These are phyloP conservation scores for Vitis hybrid DNA, from an alignment of 177 flowering plant genomes.

Conservation along the genomic window DNA sequence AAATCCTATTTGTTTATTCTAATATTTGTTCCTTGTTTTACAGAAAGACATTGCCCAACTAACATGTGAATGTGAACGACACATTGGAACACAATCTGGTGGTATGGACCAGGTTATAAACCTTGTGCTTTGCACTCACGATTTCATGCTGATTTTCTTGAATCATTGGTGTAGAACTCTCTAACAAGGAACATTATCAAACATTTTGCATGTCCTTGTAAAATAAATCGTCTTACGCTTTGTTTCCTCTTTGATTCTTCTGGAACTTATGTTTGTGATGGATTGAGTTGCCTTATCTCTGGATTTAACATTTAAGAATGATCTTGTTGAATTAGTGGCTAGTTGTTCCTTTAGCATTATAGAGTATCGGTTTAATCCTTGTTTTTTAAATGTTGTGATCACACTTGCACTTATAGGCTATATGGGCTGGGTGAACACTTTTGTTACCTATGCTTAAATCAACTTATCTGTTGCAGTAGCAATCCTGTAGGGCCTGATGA, in stretches of 20 bases:
- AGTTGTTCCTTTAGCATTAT: background rate
- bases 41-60: slow-evolving; percentile 98
- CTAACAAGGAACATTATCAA: background rate
- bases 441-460: no score
- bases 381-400: background rate
- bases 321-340: background rate
- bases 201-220: background rate
- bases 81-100: slow-evolving; percentile 96
- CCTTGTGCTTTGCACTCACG: background rate
- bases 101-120: slow-evolving; percentile 95
- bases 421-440: no score
- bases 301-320: background rate
- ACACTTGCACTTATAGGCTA: no score
- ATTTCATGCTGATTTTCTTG: background rate
- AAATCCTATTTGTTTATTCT: background rate
- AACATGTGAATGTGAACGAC: slow-evolving; percentile 93
- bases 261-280: background rate
- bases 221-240: background rate
- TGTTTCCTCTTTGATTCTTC: background rate
- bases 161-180: background rate
- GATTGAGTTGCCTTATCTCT: background rate
- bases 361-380: background rate
- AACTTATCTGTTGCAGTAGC: no score
- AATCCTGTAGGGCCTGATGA: no score
- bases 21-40: slow-evolving; percentile 10